Base-by-base conservation (phyloP, 495 filamentous ascomycete genomes). In the Penicillium coffeae region DNA sequence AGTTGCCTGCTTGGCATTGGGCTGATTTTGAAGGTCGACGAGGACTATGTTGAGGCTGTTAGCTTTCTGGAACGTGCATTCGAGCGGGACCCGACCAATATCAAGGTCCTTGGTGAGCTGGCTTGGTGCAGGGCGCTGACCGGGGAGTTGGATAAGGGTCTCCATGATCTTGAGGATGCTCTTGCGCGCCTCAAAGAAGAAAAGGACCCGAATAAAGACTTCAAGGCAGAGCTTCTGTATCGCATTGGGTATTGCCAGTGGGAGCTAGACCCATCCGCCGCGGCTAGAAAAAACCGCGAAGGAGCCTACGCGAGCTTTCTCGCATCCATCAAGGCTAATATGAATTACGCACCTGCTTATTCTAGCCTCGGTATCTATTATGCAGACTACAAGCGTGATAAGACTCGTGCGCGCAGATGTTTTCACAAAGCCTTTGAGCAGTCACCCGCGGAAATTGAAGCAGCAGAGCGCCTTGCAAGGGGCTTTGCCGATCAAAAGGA, bases 371-470 rank as follows among this genome's bases (percentile, higher is more conserved):
- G 93, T n/a, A 71, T 92, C n/a, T 99, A 84, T 69, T 99, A 95
- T 60, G 84, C 84, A 9, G 94, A 96, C 52, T 95, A 96, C 54
- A 84, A 81, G 48, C 87, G 82, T 51, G 92, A 97, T 68, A 88
- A 83, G 64, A 83, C 81, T 52, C 75, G 93, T 56, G 89, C 90
- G 16, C 80, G 88, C 10, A 84, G 84, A 56, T 97, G 93, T 63
- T 99, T 97, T 58, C 89, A 96, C 57, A 96, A 96, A 62, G 93
- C 93, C 0, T 92, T 99, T 40, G 93, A 99, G 62, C 72, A 97
- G 8, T 99, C 94, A 0, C 65, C 90, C 0, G 81, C 88, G 0
- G 94, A 99, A 62, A 80, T 95, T 1, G 76, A 86, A 56, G 89
- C 93, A 38, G 93, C 93, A 3, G 88, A 97, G 65, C 80, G 89